Base-by-base conservation (phyloP, 192 early-diverging fungal species). In the Podila epigama region DNA sequence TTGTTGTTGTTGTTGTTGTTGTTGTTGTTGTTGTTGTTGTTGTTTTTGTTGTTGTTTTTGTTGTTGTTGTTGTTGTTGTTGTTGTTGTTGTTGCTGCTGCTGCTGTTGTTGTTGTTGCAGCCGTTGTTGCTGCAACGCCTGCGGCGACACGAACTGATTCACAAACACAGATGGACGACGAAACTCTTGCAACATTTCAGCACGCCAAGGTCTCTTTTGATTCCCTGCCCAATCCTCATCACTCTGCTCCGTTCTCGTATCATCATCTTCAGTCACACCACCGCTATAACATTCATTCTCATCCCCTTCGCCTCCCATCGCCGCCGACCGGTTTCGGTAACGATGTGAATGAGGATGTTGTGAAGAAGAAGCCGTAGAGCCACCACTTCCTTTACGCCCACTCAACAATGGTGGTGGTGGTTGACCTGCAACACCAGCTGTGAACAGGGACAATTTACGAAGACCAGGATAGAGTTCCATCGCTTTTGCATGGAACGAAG, bases 151-250 rank as follows among this genome's bases (percentile, higher is more conserved):
- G 25, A 51, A 51, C 6, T 13, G 48, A 25, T 58, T 33, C 11
- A 33, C n/a, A 51, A 27, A 29, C 31, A 50, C 60, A 22, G 33
- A 22, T 0, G 52, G 29, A 5, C 40, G 13, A 40, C 37, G n/a
- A 18, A 50, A 54, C 35, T 35, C 10, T 5, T 25, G 4, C 9
- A 39, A 50, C 35, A 60, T 57, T 3, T 60, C 51, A 1, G 36
- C 13, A 20, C 20, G 44, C 37, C 37, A 36, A 12, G 55, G 41
- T 29, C 66, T 68, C 40, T 58, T 68, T 54, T 63, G 32, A n/a
- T 77, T 68, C 0, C 65, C 73, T 1, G 73, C 73, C 73, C 73
- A 77, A 9, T 77, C 73, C 20, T 77, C 73, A 27, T 77, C 73
- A 53, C 68, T 32, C 1, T 62, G 65, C 32, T 68, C 64, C 11